Evolutionary conservation across 176 grass and related monocot genomes (phyloP).

Genomic region (Musa schizocarpa): DNA sequence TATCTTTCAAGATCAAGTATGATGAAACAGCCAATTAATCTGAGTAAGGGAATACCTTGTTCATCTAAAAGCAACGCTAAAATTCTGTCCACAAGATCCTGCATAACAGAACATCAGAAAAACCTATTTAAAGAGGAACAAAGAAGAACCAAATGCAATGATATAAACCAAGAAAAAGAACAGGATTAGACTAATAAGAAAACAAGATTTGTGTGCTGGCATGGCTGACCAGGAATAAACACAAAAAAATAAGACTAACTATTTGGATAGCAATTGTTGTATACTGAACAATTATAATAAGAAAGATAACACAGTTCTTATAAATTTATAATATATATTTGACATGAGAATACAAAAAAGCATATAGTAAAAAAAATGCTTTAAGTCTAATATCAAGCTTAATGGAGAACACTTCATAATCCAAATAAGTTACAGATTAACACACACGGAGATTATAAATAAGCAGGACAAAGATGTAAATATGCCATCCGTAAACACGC

Average conservation of each 20-base stretch:
- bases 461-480: too few relatives aligned
- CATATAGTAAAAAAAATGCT: background rate
- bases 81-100: constrained; percentile 65
- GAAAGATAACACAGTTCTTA: too few relatives aligned
- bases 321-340: background rate
- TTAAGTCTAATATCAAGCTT: background rate
- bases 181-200: background rate
- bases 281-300: too few relatives aligned
- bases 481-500: too few relatives aligned
- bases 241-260: too few relatives aligned
- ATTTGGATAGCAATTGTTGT: too few relatives aligned
- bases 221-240: too few relatives aligned
- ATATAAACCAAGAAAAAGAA: background rate
- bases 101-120: constrained; percentile 19
- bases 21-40: background rate
- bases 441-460: too few relatives aligned
- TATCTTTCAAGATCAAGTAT: background rate
- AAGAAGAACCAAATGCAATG: constrained; percentile 9
- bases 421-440: too few relatives aligned
- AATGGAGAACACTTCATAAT: too few relatives aligned
- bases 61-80: constrained; percentile 37
- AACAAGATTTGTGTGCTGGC: background rate
- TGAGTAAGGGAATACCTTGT: constrained; percentile 36
- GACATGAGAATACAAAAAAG: too few relatives aligned
- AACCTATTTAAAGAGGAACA: constrained; percentile 8